Evolutionary conservation across 495 filamentous ascomycete species (phyloP).

Genomic region (Polyplosphaeria fusca): DNA sequence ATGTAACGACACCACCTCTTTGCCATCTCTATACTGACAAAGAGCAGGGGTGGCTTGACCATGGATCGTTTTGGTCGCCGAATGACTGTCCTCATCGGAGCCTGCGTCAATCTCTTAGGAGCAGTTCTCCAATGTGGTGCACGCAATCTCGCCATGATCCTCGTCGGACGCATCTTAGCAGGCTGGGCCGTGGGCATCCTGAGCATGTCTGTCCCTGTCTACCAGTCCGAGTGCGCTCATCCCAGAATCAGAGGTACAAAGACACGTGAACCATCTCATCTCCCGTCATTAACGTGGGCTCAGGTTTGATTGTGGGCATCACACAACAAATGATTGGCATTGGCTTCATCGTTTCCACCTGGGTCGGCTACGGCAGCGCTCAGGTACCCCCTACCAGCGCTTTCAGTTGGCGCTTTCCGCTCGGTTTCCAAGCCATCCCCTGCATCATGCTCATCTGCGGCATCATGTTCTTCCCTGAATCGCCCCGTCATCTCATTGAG

Average conservation of each 20-base stretch:
- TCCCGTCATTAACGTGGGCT: background rate
- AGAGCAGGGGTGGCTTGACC: conserved; percentile 51
- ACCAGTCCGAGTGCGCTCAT: conserved; percentile 46
- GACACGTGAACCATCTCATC: conserved; percentile 3
- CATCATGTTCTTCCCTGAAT: conserved; percentile 58
- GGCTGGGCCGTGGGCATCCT: conserved; percentile 56
- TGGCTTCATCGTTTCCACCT: conserved; percentile 46
- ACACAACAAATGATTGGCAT: conserved; percentile 63
- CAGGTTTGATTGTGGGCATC: conserved; percentile 52
- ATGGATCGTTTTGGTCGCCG: conserved; percentile 51
- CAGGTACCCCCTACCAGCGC: conserved; percentile 38
- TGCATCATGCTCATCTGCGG: conserved; percentile 52
- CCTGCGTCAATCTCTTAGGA: conserved; percentile 40
- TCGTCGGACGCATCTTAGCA: conserved; percentile 60
- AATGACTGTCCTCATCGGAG: conserved; percentile 46
- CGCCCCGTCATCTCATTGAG: conserved; percentile 58
- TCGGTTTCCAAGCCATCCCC: conserved; percentile 58
- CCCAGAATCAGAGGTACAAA: conserved; percentile 51
- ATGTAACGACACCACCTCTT: no score
- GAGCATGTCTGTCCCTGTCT: conserved; percentile 48
- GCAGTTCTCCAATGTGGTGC: conserved; percentile 41
- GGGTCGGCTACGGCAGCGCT: conserved; percentile 36
- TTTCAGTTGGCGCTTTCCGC: conserved; percentile 58
- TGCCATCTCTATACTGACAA: conserved; percentile 53
- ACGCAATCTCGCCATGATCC: conserved; percentile 50